These are phyloP conservation scores for Dictyostelium intermedium DNA, from an alignment of 78 protist species.

Conservation along the genomic window DNA sequence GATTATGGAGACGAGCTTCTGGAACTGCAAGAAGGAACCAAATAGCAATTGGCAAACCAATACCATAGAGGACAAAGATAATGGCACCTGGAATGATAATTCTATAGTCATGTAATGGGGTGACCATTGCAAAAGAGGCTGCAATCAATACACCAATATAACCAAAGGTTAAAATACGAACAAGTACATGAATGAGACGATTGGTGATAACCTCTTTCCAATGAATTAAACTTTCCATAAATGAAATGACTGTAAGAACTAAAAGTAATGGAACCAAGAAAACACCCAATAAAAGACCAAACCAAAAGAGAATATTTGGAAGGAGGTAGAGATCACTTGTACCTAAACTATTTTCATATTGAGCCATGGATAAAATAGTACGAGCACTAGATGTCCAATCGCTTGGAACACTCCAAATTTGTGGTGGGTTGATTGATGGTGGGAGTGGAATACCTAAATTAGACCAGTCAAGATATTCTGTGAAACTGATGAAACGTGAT, in stretches of 20 bases:
- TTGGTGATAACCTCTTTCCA: constrained; percentile 63
- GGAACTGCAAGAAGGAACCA: constrained; percentile 49
- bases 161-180: constrained; percentile 15
- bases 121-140: constrained; percentile 28
- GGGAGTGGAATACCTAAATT: constrained; percentile 79
- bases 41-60: constrained; percentile 62
- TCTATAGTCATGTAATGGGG: constrained; percentile 17
- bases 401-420: neutral
- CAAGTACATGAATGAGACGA: constrained; percentile 38
- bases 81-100: constrained; percentile 70
- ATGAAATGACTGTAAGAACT: neutral
- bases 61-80: constrained; percentile 58
- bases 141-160: constrained; percentile 60
- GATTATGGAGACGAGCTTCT: constrained; percentile 61
- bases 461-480: constrained; percentile 65
- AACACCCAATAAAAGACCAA: constrained; percentile 32
- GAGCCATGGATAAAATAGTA: neutral
- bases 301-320: constrained; percentile 76
- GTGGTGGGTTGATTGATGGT: constrained; percentile 21
- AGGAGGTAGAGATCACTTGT: constrained; percentile 25
- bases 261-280: constrained; percentile 46
- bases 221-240: constrained; percentile 36
- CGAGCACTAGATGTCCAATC: neutral
- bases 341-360: constrained; percentile 62
- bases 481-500: constrained; percentile 66